Evolutionary conservation across 164 flowering plant genomes (phyloP).

Genomic region (Liquidambar formosana): DNA sequence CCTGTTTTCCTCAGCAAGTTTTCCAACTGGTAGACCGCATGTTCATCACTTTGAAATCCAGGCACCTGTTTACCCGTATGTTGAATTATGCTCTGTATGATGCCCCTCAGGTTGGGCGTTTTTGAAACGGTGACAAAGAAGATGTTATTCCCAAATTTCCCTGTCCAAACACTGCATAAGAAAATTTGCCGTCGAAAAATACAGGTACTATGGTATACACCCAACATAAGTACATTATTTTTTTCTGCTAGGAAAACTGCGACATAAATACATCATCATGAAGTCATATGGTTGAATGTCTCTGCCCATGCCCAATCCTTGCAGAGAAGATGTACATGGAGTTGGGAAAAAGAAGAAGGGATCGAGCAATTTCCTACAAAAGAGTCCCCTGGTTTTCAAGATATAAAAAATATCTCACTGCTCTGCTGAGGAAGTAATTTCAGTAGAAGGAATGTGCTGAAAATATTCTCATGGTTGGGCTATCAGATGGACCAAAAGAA

Average conservation of each 20-base stretch:
- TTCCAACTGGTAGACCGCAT: constrained; percentile 17
- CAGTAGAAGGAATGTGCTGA: too few species aligned
- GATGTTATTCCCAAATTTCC: constrained; percentile 14
- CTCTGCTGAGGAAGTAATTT: too few species aligned
- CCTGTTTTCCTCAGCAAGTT: constrained; percentile 11
- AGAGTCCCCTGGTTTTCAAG: too few species aligned
- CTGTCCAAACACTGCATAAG: constrained; percentile 11
- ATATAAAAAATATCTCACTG: too few species aligned
- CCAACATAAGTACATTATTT: neutral
- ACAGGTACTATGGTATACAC: neutral
- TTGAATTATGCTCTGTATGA: constrained; percentile 17
- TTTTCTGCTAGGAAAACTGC: too few species aligned
- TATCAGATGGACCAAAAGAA: too few species aligned
- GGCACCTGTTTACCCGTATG: neutral
- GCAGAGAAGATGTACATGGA: too few species aligned
- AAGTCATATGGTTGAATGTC: neutral
- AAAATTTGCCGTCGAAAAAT: neutral
- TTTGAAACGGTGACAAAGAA: constrained; percentile 22
- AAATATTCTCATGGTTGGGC: too few species aligned
- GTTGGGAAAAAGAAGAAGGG: too few species aligned
- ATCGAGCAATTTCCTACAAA: too few species aligned
- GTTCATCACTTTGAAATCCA: constrained; percentile 22
- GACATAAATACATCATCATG: neutral
- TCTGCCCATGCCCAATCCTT: too few species aligned
- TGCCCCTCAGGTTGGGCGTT: constrained; percentile 14